Evolutionary conservation across 2,329 filamentous ascomycete species (phyloP), one percentile per base, ranked within the genome.

Genomic region (Ophiostoma sp.): DNA sequence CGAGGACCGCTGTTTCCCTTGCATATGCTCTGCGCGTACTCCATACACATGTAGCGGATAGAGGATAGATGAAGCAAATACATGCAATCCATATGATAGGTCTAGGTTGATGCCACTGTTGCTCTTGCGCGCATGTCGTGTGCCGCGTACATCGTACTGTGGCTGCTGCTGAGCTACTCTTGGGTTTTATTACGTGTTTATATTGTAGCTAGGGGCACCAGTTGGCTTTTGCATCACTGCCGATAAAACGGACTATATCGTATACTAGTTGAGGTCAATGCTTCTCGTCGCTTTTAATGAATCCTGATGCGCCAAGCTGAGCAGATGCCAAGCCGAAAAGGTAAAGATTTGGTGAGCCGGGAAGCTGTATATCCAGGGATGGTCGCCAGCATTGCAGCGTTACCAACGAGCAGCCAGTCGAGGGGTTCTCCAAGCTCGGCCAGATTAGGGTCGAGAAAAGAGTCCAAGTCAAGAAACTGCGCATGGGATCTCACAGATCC

Each of bases 31-130:
- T 57, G n/a, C 23, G 10, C 23, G 23, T 31, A 27, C 52, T 57
- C 13, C 57, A 62, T 5, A 20, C 27, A 17, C 13, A 33, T 62
- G 57, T 33, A 33, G 27, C 27, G 57, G 57, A 35, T 62, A 35
- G 57, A 62, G 57, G 15, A 33, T 62, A 62, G 57, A 31, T 20
- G 57, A 57, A 52, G 48, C 52, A 10, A 57, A 62, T 62, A 62
- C 57, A 62, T 20, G 57, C 13, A 27, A 17, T 54, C 41, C 15
- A 13, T 44, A 3, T 44, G 15, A 44, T 11, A 39, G 10, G 13
- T 39, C 15, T 44, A 13, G 15, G 15, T 17, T 17, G 41, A 44
- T 5, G 10, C 36, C 10, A 39, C 36, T 11, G 13, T 11, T 39
- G 10, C 36, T 39, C 10, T 39, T 1, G 36, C 36, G 36, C 13